A percentile compares a stretch with the other conserved stretches of the same genome.
Evolutionary conservation across 2,329 filamentous ascomycete species (phyloP).

Genomic region (Ophiostoma piceae): DNA sequence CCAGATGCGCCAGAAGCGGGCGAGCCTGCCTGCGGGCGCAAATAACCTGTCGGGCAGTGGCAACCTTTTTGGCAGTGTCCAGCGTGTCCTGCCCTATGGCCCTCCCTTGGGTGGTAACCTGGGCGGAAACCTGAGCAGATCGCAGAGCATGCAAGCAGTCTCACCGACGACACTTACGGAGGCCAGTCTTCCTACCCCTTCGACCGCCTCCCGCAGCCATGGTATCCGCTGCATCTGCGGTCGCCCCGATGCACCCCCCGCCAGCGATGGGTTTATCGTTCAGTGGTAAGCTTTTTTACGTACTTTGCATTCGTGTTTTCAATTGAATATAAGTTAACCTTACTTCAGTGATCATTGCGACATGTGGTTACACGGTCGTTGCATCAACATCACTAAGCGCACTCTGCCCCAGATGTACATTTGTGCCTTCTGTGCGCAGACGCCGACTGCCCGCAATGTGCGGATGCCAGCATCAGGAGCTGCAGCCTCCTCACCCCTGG

Average conservation of each 20-base stretch:
- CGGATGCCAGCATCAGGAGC: slow-evolving; percentile 37
- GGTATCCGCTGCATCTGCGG: slow-evolving; percentile 55
- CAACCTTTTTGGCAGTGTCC: slow-evolving; percentile 23
- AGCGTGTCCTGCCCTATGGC: slow-evolving; percentile 22
- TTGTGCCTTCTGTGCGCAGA: slow-evolving; percentile 58
- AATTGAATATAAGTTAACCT: background rate
- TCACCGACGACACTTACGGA: slow-evolving; percentile 51
- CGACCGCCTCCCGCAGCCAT: slow-evolving; percentile 39
- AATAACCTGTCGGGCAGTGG: slow-evolving; percentile 17
- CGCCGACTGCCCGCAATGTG: slow-evolving; percentile 49
- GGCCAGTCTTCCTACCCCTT: slow-evolving; percentile 44
- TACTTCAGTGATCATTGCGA: slow-evolving; percentile 55
- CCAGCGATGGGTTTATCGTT: slow-evolving; percentile 53
- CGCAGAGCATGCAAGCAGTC: slow-evolving; percentile 31
- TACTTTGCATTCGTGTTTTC: background rate
- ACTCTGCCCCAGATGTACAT: slow-evolving; percentile 58
- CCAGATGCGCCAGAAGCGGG: slow-evolving; percentile 43
- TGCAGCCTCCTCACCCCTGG: slow-evolving; percentile 39
- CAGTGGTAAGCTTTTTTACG: slow-evolving; percentile 49
- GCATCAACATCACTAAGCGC: slow-evolving; percentile 54
- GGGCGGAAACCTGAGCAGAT: slow-evolving; percentile 23
- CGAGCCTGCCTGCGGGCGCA: slow-evolving; percentile 19
- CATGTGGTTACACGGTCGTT: slow-evolving; percentile 60
- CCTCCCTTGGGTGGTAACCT: slow-evolving; percentile 27
- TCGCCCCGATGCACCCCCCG: slow-evolving; percentile 38